Evolutionary conservation across 2,329 filamentous ascomycete species (phyloP), one percentile per base, ranked within the genome.

Genomic region (Ophiostoma quercus): DNA sequence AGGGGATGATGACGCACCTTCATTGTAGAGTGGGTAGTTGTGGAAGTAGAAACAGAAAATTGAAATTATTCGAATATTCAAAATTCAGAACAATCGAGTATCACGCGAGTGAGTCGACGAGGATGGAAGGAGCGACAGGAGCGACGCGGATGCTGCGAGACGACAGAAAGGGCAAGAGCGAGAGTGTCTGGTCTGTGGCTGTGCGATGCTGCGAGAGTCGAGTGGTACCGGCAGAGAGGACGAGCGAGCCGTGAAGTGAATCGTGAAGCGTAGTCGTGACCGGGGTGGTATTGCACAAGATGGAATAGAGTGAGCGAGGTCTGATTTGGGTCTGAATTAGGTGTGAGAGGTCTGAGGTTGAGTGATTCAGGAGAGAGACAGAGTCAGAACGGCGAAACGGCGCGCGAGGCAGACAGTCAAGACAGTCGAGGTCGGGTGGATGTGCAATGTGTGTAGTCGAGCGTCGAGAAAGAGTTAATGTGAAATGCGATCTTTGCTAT

Each of bases 1-100:
- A 19, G 29, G 63, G 9, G 34, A 69, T 22, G 32, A 39, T 71
- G 71, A 73, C 73, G 73, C 71, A 73, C 73, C 73, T 73, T 73
- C 73, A 73, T 73, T 39, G 67, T 71, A 66, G 67, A 67, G 67
- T 57, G 43, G n/a, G 14, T 63, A 11, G 47, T 51, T 19, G 25
- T 29, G 41, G 25, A 57, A 57, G 12, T 25, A 25, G 16, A 25
- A 57, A 2, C 3, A 57, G n/a, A 57, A 57, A 57, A 14, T 25
- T 9, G 22, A 9, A 57, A 11, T 22, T 11, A 1, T 8, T 41
- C 39, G 25, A 25, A 12, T 12, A 14, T 57, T n/a, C 9, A 7
- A 22, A 12, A 41, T 12, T 19, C 16, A 7, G 16, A 47, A 47
- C 4, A 19, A 8, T 47, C 22, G n/a, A 57, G 57, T 62, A 62